phyloP scores from a whole-genome alignment of 1,139 yeast species.

The Entelexis sorbosivorans region DNA sequence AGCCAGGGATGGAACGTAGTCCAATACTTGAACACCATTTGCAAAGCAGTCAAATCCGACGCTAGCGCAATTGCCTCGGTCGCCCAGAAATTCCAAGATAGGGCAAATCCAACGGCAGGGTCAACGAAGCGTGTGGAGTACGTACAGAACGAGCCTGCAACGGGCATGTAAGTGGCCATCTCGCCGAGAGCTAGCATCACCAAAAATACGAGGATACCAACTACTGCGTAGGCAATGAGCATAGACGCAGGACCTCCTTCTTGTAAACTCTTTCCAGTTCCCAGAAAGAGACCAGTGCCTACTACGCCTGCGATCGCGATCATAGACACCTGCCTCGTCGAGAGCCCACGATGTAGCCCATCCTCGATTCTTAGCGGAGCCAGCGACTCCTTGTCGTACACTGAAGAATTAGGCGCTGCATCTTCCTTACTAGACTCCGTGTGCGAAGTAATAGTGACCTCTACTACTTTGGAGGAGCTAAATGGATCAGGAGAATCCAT shows the following conservation, averaged over 20 bases:
- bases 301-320: slow-evolving; percentile 26
- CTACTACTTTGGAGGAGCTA: background rate
- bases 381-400: background rate
- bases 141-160: slow-evolving; percentile 51
- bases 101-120: slow-evolving; percentile 47
- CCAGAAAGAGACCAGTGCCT: slow-evolving; percentile 58
- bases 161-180: slow-evolving; percentile 50
- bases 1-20: slow-evolving; percentile 38
- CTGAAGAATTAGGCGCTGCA: background rate
- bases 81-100: slow-evolving; percentile 49
- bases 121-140: slow-evolving; percentile 49
- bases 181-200: slow-evolving; percentile 58
- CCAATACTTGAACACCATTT: slow-evolving; percentile 54
- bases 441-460: background rate
- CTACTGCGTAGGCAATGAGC: slow-evolving; percentile 45
- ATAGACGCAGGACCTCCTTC: slow-evolving; percentile 55
- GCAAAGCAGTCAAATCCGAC: slow-evolving; percentile 40
- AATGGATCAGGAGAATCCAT: background rate
- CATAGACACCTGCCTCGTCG: slow-evolving; percentile 5
- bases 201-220: slow-evolving; percentile 47
- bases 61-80: slow-evolving; percentile 38
- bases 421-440: background rate
- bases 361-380: background rate
- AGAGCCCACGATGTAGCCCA: background rate
- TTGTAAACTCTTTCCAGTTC: slow-evolving; percentile 49